A percentile compares a stretch with the other conserved stretches of the same genome.
Conservation (phyloP, 164 flowering plant species). For the Magnolia changhungtana region DNA sequence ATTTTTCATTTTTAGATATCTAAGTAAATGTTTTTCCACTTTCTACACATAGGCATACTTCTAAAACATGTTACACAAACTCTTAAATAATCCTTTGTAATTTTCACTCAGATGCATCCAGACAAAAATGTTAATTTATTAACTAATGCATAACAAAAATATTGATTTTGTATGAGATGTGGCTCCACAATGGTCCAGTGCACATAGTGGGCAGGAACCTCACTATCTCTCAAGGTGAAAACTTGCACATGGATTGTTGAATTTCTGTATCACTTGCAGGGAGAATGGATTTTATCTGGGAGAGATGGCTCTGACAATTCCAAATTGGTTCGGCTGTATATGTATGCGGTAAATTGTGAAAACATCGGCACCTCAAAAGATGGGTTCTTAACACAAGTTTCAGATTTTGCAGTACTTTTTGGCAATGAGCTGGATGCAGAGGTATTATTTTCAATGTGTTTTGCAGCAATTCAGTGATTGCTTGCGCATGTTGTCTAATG, state of each 20-base stretch:
- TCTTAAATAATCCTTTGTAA: not conserved
- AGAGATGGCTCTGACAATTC: conserved; percentile 45
- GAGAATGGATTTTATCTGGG: conserved; percentile 89
- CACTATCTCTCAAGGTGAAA: not conserved
- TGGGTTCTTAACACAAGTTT: conserved; percentile 72
- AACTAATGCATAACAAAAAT: not conserved
- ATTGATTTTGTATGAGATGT: not conserved
- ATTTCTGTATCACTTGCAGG: conserved; percentile 42
- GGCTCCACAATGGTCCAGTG: not conserved
- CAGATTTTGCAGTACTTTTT: conserved; percentile 88
- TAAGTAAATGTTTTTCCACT: not conserved
- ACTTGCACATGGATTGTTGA: not conserved
- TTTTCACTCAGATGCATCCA: not conserved
- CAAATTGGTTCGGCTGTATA: conserved; percentile 54
- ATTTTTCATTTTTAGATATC: not conserved
- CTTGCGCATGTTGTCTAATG: conserved; percentile 10
- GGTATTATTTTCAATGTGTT: conserved; percentile 33
- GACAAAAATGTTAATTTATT: no score
- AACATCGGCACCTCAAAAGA: conserved; percentile 72
- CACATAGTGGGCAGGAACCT: not conserved
- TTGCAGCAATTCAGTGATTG: not conserved
- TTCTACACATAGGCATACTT: not conserved
- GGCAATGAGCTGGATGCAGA: conserved; percentile 99
- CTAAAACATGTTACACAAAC: not conserved
- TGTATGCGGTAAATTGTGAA: conserved; percentile 71